Conservation (phyloP, 441 rosid species). For the Eruca vesicaria region DNA sequence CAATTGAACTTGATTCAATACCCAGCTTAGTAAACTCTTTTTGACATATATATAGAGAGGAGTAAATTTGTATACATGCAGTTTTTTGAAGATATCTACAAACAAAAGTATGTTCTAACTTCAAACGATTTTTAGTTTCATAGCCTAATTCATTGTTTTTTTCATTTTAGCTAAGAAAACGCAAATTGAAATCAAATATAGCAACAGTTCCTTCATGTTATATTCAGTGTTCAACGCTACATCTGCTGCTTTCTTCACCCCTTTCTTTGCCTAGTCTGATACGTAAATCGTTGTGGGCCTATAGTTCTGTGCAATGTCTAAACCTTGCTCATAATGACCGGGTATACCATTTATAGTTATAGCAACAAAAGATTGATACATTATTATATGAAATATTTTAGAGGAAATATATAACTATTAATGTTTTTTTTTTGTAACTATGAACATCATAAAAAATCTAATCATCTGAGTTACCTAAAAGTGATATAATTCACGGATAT, state of each 20-base stretch:
- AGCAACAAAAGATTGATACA: too few species aligned
- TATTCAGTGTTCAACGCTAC: conserved; percentile 39
- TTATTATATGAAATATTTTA: too few species aligned
- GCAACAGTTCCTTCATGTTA: conserved; percentile 19
- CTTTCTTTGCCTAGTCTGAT: conserved; percentile 45
- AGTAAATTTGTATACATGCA: neutral
- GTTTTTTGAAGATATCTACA: neutral
- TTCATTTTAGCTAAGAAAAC: neutral
- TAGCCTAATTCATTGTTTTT: neutral
- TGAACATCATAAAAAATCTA: too few species aligned
- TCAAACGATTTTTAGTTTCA: too few species aligned
- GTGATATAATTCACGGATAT: neutral
- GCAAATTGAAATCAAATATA: neutral
- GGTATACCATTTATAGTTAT: too few species aligned
- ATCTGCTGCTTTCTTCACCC: conserved; percentile 36
- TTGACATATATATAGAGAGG: too few species aligned
- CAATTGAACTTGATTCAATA: neutral
- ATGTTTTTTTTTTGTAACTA: too few species aligned
- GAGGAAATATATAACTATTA: too few species aligned
- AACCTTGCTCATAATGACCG: conserved; percentile 9
- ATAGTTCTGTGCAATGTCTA: neutral
- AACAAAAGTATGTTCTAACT: neutral
- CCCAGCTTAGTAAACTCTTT: neutral
- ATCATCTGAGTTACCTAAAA: too few species aligned
- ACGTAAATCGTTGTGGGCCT: conserved; percentile 17